Conservation (phyloP, 2,329 filamentous ascomycete species). For the Cladosporium colombiae region DNA sequence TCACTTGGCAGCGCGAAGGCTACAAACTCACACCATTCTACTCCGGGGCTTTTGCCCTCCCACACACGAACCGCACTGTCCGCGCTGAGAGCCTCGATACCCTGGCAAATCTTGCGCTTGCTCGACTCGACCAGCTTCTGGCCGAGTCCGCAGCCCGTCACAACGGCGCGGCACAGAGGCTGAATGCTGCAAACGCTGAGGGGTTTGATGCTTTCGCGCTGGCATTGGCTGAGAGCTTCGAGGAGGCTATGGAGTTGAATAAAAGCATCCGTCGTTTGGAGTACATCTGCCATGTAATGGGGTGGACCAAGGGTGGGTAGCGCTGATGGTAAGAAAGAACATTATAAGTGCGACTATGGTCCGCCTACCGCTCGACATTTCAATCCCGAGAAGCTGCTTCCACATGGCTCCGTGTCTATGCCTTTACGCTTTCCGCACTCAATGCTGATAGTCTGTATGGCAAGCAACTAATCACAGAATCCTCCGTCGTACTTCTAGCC, state of each 20-base stretch:
- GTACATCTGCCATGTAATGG: background rate
- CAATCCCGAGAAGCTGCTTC: background rate
- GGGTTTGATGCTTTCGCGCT: background rate
- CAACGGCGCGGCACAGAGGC: background rate
- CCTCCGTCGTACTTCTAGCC: background rate
- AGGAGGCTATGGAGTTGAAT: background rate
- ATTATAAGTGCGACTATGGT: background rate
- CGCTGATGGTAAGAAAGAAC: background rate
- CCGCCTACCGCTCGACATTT: too few species aligned
- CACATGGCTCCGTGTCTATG: background rate
- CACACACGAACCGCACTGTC: background rate
- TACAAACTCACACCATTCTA: background rate
- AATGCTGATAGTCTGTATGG: background rate
- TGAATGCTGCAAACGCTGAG: background rate
- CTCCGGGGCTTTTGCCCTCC: background rate
- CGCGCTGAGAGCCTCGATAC: background rate
- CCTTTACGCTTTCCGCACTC: background rate
- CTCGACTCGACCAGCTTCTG: background rate
- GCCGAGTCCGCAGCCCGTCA: background rate
- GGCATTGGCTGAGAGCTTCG: background rate
- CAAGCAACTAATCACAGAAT: background rate
- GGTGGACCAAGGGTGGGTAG: background rate
- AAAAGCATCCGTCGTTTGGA: background rate
- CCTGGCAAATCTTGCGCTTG: background rate
- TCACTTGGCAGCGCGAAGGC: background rate